Evolutionary conservation across 352 stramenopile species (phyloP).

Genomic region (Pythium plurisporium): DNA sequence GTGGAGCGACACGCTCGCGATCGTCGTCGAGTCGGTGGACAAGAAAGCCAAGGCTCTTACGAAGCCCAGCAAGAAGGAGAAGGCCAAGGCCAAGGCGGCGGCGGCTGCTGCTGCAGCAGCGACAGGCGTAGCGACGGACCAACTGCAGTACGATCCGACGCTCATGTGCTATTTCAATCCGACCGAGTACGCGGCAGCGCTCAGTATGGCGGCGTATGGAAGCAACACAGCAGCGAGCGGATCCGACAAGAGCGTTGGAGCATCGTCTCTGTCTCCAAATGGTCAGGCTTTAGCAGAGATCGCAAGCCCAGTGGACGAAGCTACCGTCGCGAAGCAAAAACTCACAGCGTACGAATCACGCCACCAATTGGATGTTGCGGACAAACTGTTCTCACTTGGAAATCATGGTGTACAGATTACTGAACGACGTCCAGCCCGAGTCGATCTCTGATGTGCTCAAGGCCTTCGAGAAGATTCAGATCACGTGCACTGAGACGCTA

Average conservation of each 20-base stretch:
- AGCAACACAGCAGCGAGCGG: conserved; percentile 10
- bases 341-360: conserved; percentile 55
- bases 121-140: conserved; percentile 14
- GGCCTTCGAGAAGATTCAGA: conserved; percentile 52
- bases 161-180: conserved; percentile 78
- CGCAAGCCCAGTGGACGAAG: conserved; percentile 63
- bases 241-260: neutral
- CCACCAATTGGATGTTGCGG: conserved; percentile 1
- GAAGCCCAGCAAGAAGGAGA: conserved; percentile 25
- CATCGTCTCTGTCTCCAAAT: neutral
- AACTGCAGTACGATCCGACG: conserved; percentile 65
- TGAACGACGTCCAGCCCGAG: conserved; percentile 49
- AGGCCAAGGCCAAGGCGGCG: conserved; percentile 38
- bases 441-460: conserved; percentile 40
- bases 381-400: neutral
- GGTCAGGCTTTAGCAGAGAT: conserved; percentile 16
- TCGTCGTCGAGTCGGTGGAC: conserved; percentile 33
- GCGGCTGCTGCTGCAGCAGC: conserved; percentile 13
- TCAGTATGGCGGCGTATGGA: conserved; percentile 42
- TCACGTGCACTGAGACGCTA: conserved; percentile 67
- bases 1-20: conserved; percentile 59
- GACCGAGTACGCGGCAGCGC: conserved; percentile 61
- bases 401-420: conserved; percentile 27
- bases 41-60: conserved; percentile 39
- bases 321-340: conserved; percentile 44